Base-by-base conservation (phyloP, 331 rosid species). In the Erythrophleum ivorense region DNA sequence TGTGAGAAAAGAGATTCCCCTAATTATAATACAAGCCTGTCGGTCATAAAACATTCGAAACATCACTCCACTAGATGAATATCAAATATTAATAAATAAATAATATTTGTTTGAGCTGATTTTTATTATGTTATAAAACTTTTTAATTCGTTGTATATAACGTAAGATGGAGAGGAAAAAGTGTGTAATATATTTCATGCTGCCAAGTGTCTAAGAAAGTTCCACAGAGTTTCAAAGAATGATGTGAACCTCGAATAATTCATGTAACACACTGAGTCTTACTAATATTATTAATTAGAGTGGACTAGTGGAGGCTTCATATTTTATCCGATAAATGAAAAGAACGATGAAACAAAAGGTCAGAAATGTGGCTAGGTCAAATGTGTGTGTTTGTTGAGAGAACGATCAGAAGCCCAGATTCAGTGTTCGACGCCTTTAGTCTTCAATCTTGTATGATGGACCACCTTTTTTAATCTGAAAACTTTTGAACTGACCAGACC, bases 391-490 rank as follows among this genome's bases (percentile, higher is more conserved):
- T n/a, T 11, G 77, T 73, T 55, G 58, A 58, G 48, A 15, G 33
- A 52, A 80, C 53, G 59, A 33, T n/a, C 12, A 60, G 7, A 48
- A 33, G 73, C 50, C 83, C 64, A 59, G 73, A 15, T 80, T 71
- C 83, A 48, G 36, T 41, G 82, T 68, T 31, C 4, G 29, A 24
- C 29, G 63, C 19, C 18, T 33, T 46, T 33, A 7, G 78, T 53
- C 78, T 58, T 48, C 49, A 5, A 71, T 60, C 41, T 75, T 59
- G 29, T 14, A 75, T 40, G 2, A 6, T 6, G 31, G 12, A 57
- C 48, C 31, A 4, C 40, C 5, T 69, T 36, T 55, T 52, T 75
- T 19, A 75, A 3, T 55, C 40, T 40, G 43, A 41, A 7, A 21
- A 36, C 31, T 75, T 41, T 41, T 58, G 13, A 21, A 58, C 21